Conservation (phyloP, 768 basidiomycete species). For the Imleria badia region DNA sequence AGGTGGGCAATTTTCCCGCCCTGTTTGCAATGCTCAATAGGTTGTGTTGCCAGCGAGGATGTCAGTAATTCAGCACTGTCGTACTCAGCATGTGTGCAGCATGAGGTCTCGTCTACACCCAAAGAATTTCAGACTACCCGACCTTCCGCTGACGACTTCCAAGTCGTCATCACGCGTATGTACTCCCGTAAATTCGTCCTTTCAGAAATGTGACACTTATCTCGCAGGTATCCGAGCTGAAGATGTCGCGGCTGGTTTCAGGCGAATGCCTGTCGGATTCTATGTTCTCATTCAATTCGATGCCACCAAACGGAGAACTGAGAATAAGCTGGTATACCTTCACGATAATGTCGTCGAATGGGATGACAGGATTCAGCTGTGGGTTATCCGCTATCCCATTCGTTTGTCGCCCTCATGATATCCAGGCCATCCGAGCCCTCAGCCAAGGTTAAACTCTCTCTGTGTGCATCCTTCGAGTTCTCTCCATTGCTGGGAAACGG, state of each 20-base stretch:
- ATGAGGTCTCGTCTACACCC: too few relatives aligned
- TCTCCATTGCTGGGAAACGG: conserved; percentile 1
- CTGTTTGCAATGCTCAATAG: neutral
- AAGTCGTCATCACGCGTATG: conserved; percentile 1
- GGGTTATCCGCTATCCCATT: neutral
- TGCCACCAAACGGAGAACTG: neutral
- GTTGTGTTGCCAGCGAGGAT: neutral
- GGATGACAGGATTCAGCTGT: neutral
- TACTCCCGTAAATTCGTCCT: too few relatives aligned
- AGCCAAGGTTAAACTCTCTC: neutral
- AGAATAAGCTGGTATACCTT: neutral
- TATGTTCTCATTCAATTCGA: neutral
- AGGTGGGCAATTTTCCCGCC: neutral
- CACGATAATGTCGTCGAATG: neutral
- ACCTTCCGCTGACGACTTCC: neutral
- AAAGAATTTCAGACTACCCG: neutral
- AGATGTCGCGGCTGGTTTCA: neutral
- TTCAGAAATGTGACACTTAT: neutral
- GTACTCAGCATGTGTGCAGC: too few relatives aligned
- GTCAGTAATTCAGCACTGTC: neutral
- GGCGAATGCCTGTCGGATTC: conserved; percentile 7
- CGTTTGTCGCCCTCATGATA: neutral
- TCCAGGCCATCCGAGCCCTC: neutral
- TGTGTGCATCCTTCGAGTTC: conserved; percentile 3
- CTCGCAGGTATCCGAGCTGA: conserved; percentile 7